Evolutionary conservation across 768 basidiomycete species (phyloP).

Genomic region (Leccinum ochraceum): DNA sequence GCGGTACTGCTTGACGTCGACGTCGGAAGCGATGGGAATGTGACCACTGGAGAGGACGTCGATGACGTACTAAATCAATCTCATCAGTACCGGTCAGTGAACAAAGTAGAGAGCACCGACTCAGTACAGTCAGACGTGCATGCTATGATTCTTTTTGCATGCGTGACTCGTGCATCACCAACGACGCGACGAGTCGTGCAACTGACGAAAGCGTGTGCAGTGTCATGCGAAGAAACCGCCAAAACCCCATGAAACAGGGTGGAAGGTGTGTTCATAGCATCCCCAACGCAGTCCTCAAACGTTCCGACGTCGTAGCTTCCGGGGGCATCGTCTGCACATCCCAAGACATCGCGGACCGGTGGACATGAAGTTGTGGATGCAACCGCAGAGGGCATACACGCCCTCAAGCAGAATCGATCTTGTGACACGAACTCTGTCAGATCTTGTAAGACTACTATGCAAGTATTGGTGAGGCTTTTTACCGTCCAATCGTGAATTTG

Average conservation of each 20-base stretch:
- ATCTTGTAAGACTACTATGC: conserved; percentile 12
- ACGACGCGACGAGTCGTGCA: conserved; percentile 59
- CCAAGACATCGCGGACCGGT: conserved; percentile 58
- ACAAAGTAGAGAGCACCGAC: neutral
- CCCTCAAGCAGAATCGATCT: conserved; percentile 70
- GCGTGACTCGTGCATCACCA: conserved; percentile 41
- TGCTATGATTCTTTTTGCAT: conserved; percentile 30
- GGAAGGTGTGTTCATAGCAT: conserved; percentile 54
- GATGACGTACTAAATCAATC: neutral
- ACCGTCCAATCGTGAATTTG: conserved; percentile 78
- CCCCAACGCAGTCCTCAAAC: conserved; percentile 54
- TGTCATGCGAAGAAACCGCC: conserved; percentile 55
- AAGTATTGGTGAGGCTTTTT: conserved; percentile 15
- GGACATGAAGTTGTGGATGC: conserved; percentile 55
- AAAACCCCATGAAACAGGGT: conserved; percentile 67
- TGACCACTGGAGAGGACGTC: conserved; percentile 5
- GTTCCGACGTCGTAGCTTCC: conserved; percentile 45
- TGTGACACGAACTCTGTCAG: conserved; percentile 58
- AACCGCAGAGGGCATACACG: conserved; percentile 53
- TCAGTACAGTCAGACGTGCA: conserved; percentile 11
- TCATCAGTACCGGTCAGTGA: neutral
- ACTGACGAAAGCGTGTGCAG: conserved; percentile 56
- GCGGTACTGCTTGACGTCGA: conserved; percentile 1
- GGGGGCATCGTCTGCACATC: conserved; percentile 66
- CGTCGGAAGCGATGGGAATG: conserved; percentile 9